Percentiles rank a stretch among this genome's conserved stretches.
Evolutionary conservation across 257 asterid species (phyloP).

Genomic region (Fraxinus americana): DNA sequence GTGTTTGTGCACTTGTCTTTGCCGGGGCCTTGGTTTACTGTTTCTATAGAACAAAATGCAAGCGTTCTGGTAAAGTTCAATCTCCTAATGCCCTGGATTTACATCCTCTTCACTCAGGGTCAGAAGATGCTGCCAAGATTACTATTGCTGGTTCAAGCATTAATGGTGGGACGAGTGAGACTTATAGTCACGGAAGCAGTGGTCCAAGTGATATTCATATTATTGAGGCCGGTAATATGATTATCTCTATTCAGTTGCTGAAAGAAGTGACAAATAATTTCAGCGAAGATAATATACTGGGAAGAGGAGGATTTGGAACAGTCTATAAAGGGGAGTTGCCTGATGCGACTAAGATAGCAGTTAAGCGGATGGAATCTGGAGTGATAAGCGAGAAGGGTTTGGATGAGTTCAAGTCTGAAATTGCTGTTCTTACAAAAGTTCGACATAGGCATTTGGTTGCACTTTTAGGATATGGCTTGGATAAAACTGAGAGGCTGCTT

Average conservation of each 20-base stretch:
- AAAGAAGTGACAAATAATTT: constrained; percentile 70
- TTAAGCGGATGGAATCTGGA: constrained; percentile 87
- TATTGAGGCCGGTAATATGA: constrained; percentile 74
- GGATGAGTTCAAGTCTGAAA: constrained; percentile 84
- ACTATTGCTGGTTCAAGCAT: constrained; percentile 57
- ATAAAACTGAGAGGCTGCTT: constrained; percentile 70
- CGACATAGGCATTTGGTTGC: constrained; percentile 89
- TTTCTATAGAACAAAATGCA: constrained; percentile 40
- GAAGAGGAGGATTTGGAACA: constrained; percentile 86
- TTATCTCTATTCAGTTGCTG: constrained; percentile 71
- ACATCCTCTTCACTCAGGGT: constrained; percentile 80
- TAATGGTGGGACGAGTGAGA: constrained; percentile 63
- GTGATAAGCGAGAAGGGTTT: constrained; percentile 75
- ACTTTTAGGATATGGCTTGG: constrained; percentile 79
- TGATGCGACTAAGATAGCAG: constrained; percentile 82
- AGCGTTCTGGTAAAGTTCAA: constrained; percentile 45
- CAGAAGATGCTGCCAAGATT: constrained; percentile 73
- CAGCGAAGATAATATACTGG: constrained; percentile 61
- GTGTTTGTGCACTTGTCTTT: constrained; percentile 47
- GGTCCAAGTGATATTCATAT: constrained; percentile 64
- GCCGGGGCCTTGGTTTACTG: constrained; percentile 55
- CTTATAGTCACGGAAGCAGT: constrained; percentile 56
- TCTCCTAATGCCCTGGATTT: constrained; percentile 51
- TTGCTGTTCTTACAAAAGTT: constrained; percentile 85
- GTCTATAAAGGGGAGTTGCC: constrained; percentile 82